Conservation (phyloP, 2,329 filamentous ascomycete genomes). For the Colletotrichum sansevieriae region DNA sequence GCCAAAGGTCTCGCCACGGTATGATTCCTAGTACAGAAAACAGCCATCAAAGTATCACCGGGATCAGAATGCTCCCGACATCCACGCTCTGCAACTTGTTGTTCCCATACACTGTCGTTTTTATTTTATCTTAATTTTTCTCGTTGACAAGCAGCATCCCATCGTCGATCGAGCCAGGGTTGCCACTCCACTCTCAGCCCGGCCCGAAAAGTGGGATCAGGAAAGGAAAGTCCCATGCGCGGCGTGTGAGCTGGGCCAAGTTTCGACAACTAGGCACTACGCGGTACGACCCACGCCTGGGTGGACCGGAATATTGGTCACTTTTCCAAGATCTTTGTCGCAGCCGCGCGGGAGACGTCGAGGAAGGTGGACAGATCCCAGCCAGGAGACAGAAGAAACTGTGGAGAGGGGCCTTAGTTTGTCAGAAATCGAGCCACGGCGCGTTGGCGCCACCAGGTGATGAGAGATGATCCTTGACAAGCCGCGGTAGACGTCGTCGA, state of each 20-base stretch:
- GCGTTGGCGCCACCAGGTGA: background rate
- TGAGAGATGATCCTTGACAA: background rate
- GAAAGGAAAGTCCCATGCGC: slow-evolving; percentile 22
- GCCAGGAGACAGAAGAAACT: slow-evolving; percentile 5
- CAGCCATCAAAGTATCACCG: background rate
- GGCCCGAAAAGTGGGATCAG: slow-evolving; percentile 10
- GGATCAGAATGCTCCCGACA: slow-evolving; percentile 19
- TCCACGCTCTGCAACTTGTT: slow-evolving; percentile 1
- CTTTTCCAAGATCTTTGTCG: slow-evolving; percentile 27
- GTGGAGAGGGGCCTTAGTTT: slow-evolving; percentile 7
- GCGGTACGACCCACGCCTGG: slow-evolving; percentile 1
- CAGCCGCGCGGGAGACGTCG: slow-evolving; percentile 36
- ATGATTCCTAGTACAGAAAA: background rate
- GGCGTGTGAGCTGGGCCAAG: slow-evolving; percentile 12
- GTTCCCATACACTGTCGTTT: background rate
- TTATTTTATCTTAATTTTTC: too few relatives aligned
- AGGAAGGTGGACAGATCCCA: slow-evolving; percentile 25
- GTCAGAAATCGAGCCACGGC: slow-evolving; percentile 29
- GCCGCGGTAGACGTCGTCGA: slow-evolving; percentile 19
- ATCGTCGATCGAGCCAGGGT: slow-evolving; percentile 35
- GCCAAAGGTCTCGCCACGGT: slow-evolving; percentile 21
- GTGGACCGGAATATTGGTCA: slow-evolving; percentile 10
- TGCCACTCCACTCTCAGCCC: slow-evolving; percentile 12
- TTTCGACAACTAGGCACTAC: background rate
- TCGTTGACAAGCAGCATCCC: background rate